Percentiles rank a stretch among this genome's conserved stretches.
phyloP scores from a whole-genome alignment of 306 rosid species.

The Glycine tomentella region DNA sequence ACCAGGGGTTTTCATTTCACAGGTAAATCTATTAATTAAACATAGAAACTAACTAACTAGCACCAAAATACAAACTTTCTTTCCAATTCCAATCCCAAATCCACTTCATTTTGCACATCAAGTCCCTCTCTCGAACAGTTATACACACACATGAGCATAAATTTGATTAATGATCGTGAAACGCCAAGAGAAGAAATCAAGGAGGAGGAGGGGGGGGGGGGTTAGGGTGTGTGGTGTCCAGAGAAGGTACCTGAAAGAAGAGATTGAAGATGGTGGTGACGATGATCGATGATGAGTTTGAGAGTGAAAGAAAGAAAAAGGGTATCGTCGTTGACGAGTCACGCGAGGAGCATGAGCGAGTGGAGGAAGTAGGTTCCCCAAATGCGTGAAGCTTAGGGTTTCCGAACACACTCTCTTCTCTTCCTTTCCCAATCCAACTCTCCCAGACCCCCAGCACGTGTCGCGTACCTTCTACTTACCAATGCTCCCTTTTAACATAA shows the following conservation, averaged over 20 bases:
- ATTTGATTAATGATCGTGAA: neutral
- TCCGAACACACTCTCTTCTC: constrained; percentile 36
- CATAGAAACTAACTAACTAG: constrained; percentile 1
- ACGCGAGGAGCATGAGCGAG: constrained; percentile 61
- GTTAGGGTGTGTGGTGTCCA: neutral
- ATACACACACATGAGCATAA: neutral
- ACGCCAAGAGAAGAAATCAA: neutral
- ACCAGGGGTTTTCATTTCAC: too few relatives aligned
- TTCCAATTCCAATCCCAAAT: constrained; percentile 18
- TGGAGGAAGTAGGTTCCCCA: constrained; percentile 41
- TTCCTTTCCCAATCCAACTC: constrained; percentile 43
- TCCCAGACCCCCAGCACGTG: constrained; percentile 54
- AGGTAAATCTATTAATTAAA: neutral
- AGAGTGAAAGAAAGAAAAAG: neutral
- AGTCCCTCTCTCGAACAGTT: neutral
- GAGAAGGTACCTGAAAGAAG: constrained; percentile 37
- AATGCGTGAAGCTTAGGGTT: constrained; percentile 55
- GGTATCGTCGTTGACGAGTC: neutral
- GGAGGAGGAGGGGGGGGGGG: too few relatives aligned
- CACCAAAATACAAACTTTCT: too few relatives aligned
- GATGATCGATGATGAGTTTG: neutral
- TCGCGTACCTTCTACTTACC: constrained; percentile 48
- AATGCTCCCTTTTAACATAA: too few relatives aligned
- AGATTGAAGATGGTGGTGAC: constrained; percentile 15
- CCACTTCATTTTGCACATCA: neutral